phyloP scores from a whole-genome alignment of 306 rosid genomes.

The Cajanus cajan region DNA sequence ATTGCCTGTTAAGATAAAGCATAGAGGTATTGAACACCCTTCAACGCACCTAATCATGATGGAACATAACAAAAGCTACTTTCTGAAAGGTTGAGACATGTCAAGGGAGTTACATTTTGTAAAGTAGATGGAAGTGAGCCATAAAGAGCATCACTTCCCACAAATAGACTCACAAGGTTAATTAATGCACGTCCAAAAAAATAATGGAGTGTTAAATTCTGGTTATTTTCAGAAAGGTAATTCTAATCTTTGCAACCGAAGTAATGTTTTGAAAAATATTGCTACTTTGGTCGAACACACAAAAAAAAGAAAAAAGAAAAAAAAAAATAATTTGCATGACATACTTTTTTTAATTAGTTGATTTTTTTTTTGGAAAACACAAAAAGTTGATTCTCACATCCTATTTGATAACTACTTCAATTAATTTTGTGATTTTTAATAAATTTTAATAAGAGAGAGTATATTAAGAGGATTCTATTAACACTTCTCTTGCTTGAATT shows the following conservation, averaged over 20 bases:
- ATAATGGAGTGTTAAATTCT: neutral
- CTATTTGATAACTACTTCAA: no score
- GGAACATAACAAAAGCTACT: slow-evolving; percentile 10
- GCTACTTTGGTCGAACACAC: no score
- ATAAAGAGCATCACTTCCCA: neutral
- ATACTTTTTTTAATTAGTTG: no score
- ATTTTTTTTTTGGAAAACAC: no score
- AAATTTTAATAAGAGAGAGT: no score
- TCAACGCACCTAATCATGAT: neutral
- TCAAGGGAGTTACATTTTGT: slow-evolving; percentile 20
- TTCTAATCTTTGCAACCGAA: neutral
- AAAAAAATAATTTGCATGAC: no score
- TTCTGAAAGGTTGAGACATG: neutral
- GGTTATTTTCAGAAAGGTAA: neutral
- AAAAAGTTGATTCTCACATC: no score
- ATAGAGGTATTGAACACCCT: neutral
- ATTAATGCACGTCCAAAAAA: neutral
- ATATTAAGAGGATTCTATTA: no score
- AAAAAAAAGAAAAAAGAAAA: no score
- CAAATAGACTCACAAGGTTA: neutral
- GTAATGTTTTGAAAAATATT: neutral
- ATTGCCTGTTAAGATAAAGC: neutral
- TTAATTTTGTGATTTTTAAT: no score
- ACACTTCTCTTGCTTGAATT: no score
- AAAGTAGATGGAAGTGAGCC: slow-evolving; percentile 6